phyloP scores from a whole-genome alignment of 202 grass and related monocot species.

The Digitaria exilis region DNA sequence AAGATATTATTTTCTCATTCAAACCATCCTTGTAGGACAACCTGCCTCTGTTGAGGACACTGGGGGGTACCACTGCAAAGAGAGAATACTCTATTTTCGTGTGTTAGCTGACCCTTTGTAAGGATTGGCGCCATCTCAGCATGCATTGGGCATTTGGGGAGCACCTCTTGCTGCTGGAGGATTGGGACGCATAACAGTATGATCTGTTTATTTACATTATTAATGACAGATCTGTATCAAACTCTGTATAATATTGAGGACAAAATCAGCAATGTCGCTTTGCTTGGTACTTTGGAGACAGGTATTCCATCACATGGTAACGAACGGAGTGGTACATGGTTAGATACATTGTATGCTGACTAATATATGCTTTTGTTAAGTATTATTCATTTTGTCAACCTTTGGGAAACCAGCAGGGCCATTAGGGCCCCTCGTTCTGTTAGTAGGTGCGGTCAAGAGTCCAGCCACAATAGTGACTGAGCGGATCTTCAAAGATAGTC shows the following conservation, averaged over 20 bases:
- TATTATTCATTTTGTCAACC: conserved; percentile 56
- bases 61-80: conserved; percentile 4
- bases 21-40: conserved; percentile 40
- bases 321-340: conserved; percentile 14
- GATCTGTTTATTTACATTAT: conserved; percentile 45
- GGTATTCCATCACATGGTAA: conserved; percentile 57
- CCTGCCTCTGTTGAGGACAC: conserved; percentile 50
- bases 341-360: conserved; percentile 52
- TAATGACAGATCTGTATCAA: conserved; percentile 61
- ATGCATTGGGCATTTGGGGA: conserved; percentile 43
- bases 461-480: conserved; percentile 32
- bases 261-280: conserved; percentile 58
- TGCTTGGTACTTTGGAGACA: conserved; percentile 74
- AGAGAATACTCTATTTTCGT: conserved; percentile 38
- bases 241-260: conserved; percentile 50
- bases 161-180: conserved; percentile 42
- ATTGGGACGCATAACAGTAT: conserved; percentile 50
- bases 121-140: conserved; percentile 26
- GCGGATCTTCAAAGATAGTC: conserved; percentile 28
- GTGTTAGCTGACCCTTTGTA: conserved; percentile 39
- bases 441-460: conserved; percentile 30
- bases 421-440: conserved; percentile 38
- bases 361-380: conserved; percentile 51
- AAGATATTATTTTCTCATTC: conserved; percentile 41
- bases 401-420: conserved; percentile 53